Base-by-base conservation (phyloP, 78 protist species). In the Speleostelium caveatum region DNA sequence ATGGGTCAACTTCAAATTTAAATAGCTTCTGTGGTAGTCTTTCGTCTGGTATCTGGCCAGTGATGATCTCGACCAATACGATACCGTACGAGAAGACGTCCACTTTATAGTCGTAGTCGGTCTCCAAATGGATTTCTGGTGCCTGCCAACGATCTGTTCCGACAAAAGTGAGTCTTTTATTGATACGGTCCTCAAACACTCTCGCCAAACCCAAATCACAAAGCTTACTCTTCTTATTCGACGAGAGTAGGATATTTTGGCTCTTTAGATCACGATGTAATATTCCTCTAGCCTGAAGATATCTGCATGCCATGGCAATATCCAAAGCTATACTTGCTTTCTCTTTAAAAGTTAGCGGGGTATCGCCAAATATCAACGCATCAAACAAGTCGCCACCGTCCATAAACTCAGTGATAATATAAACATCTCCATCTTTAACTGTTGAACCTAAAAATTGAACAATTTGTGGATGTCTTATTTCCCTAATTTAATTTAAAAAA, bases 161-260 rank as follows among this genome's bases (percentile, higher is more conserved):
- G 28, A 78, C 87, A 56, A 51, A 88, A 0, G 94, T 88, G 0
- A 75, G 33, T 39, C 94, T 45, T 49, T 88, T 88, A 38, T 88
- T 88, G 35, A 51, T 76, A n/a, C 67, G 67, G 33, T 83, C 91
- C 19, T 85, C 91, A 49, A 88, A 76, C 2, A 75, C 86, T 35
- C 85, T 39, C 22, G 94, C 94, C 22, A 88, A 53, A 63, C 94
- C 94, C 1, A 88, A 56, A 75, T 88, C 94, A 67, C 94, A 88
- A 12, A 88, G 86, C 19, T 88, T 88, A 51, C 95, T 95, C 24
- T 86, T 74, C 49, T 60, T 71, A 32, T 86, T 86, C 21, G 83
- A 32, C 1, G 92, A 90, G 32, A 98, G 67, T 49, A 98, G 93
- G 42, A 98, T 51, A 80, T 98, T 97, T 66, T 94, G 96, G 33